Base-by-base conservation (phyloP, 805 yeast species). In the Cyberlindnera mississippiensis region DNA sequence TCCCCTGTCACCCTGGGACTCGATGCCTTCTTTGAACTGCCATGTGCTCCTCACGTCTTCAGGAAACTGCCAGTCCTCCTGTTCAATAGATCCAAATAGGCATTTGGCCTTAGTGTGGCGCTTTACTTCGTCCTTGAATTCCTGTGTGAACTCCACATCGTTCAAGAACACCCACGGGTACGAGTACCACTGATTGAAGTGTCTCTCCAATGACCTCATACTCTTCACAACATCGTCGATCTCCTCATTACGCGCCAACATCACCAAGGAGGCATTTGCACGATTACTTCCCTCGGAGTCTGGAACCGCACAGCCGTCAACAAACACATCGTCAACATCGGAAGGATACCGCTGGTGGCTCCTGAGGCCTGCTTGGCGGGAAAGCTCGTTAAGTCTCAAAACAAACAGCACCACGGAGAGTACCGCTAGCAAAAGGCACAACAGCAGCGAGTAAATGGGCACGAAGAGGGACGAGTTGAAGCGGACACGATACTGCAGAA, bases 131-230 rank as follows among this genome's bases (percentile, higher is more conserved):
- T 52, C 54, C 53, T 74, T 77, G 62, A 93, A 93, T 15, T 78
- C 74, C 2, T 75, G 74, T 17, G 72, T 68, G 55, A 91, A 90
- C 14, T 77, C 80, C 44, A 76, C 89, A 61, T 91, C 87, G 59
- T 90, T 91, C 15, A 93, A 62, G 53, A 93, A 87, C 2, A 87
- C 82, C 82, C 95, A 93, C 0, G 96, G 97, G 59, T 93, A 93
- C 51, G 84, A 76, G 62, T 73, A 93, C 96, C 96, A 88, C 54
- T 90, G 90, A 60, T 91, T 91, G 67, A 90, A 91, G 59, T 84
- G 96, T 19, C 86, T 70, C 60, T 91, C 98, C 41, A 93, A 57
- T 3, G 90, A 79, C 24, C 68, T 63, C 73, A 91, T 79, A 3
- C 93, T 80, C 42, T 73, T 69, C 2, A 85, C 55, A 2, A 88